Evolutionary conservation across 257 asterid species (phyloP).

Genomic region (Nyctanthes arbortristis): DNA sequence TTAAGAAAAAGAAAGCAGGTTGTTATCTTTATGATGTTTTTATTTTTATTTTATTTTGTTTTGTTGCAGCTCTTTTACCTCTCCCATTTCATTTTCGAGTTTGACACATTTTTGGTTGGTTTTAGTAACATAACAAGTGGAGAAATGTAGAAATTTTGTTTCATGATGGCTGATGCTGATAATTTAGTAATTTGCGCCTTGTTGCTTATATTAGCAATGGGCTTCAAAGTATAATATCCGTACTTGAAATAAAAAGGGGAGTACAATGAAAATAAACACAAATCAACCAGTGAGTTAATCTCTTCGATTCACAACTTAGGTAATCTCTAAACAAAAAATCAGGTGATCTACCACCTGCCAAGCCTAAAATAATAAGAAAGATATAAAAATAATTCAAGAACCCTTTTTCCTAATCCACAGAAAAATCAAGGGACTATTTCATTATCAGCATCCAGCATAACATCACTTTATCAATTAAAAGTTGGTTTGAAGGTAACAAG

Average conservation of each 20-base stretch:
- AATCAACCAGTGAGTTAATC: not conserved
- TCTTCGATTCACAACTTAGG: not conserved
- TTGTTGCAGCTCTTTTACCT: not conserved
- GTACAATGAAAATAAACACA: no score
- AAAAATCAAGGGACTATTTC: conserved; percentile 44
- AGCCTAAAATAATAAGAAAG: no score
- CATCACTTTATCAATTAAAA: conserved; percentile 80
- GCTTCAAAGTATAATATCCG: no score
- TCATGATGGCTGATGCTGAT: no score
- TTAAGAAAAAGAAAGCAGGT: not conserved
- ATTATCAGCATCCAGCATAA: conserved; percentile 67
- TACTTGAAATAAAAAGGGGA: no score
- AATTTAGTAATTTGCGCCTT: not conserved
- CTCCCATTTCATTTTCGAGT: not conserved
- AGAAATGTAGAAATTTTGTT: not conserved
- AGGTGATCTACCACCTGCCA: no score
- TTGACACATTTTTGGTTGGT: not conserved
- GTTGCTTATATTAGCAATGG: not conserved
- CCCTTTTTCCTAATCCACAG: conserved; percentile 43
- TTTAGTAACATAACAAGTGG: not conserved
- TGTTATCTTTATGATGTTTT: not conserved
- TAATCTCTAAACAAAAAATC: not conserved
- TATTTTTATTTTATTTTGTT: no score
- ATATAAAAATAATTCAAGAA: not conserved
- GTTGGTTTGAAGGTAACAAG: conserved; percentile 89